phyloP scores from a whole-genome alignment of 805 yeast genomes.

The Saccharomycopsis selenospora region DNA sequence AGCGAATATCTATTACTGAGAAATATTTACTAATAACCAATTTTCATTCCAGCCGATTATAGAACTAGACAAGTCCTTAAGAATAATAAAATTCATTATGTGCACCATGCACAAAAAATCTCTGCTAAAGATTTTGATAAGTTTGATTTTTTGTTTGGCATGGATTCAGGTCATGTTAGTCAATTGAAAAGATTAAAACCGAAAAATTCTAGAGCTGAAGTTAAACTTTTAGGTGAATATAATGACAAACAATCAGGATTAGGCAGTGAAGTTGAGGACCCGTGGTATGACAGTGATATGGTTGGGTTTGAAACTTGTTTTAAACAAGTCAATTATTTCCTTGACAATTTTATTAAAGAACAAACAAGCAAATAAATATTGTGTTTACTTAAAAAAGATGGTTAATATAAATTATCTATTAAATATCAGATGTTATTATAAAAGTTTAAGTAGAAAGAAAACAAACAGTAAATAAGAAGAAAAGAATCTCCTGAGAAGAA shows the following conservation, averaged over 20 bases:
- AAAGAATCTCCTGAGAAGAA: too few species aligned
- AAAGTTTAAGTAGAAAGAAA: too few species aligned
- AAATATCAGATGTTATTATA: too few species aligned
- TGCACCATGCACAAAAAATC: slow-evolving; percentile 10
- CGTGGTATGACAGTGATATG: slow-evolving; percentile 16
- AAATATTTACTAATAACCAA: too few species aligned
- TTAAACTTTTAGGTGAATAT: slow-evolving; percentile 12
- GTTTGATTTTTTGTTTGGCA: slow-evolving; percentile 16
- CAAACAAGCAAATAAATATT: background rate
- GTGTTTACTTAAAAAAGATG: too few species aligned
- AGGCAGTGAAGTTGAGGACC: slow-evolving; percentile 8
- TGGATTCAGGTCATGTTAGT: slow-evolving; percentile 12
- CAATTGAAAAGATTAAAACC: slow-evolving; percentile 10
- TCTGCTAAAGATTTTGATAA: background rate
- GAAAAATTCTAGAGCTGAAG: background rate
- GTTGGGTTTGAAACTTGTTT: slow-evolving; percentile 12
- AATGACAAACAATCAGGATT: slow-evolving; percentile 9
- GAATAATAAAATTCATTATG: slow-evolving; percentile 5
- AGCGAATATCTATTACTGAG: too few species aligned
- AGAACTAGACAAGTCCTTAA: slow-evolving; percentile 11
- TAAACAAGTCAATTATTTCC: slow-evolving; percentile 9
- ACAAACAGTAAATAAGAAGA: too few species aligned
- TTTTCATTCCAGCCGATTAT: slow-evolving; percentile 10
- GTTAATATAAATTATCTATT: too few species aligned
- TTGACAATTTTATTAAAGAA: slow-evolving; percentile 7